Evolutionary conservation across 2,329 filamentous ascomycete species (phyloP).

Genomic region (Calonectria pseudoreteaudii): DNA sequence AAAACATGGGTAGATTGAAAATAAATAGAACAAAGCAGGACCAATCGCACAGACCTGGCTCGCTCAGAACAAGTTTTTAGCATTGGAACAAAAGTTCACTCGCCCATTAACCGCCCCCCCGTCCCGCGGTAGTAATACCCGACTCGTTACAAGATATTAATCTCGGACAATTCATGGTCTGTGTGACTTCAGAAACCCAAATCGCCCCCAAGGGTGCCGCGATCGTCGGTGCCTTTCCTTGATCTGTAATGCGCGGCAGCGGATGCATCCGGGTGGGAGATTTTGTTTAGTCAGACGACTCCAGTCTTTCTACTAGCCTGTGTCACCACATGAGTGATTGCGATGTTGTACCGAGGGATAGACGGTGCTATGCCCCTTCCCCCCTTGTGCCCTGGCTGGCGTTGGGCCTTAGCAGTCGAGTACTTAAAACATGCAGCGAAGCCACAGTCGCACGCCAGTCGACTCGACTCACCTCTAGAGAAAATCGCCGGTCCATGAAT

Average conservation of each 20-base stretch:
- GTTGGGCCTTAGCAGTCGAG: background rate
- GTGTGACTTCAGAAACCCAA: background rate
- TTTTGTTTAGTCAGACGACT: background rate
- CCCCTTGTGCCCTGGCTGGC: background rate
- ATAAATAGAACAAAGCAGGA: too few relatives aligned
- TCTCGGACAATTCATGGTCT: background rate
- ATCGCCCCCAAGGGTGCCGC: background rate
- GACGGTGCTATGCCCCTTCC: background rate
- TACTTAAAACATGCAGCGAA: background rate
- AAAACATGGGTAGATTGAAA: background rate
- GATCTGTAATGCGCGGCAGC: background rate
- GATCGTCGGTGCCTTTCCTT: background rate
- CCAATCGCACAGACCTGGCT: background rate
- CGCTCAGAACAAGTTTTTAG: background rate
- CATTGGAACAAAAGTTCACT: background rate
- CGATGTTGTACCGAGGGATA: background rate
- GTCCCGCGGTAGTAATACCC: background rate
- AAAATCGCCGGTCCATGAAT: background rate
- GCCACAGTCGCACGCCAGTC: background rate
- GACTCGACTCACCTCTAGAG: background rate
- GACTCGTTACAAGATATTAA: background rate
- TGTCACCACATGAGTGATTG: background rate
- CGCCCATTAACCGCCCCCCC: too few relatives aligned
- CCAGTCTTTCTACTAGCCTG: background rate
- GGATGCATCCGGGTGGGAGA: background rate